Evolutionary conservation across 257 asterid genomes (phyloP).

Genomic region (Thymus quinquecostatus): DNA sequence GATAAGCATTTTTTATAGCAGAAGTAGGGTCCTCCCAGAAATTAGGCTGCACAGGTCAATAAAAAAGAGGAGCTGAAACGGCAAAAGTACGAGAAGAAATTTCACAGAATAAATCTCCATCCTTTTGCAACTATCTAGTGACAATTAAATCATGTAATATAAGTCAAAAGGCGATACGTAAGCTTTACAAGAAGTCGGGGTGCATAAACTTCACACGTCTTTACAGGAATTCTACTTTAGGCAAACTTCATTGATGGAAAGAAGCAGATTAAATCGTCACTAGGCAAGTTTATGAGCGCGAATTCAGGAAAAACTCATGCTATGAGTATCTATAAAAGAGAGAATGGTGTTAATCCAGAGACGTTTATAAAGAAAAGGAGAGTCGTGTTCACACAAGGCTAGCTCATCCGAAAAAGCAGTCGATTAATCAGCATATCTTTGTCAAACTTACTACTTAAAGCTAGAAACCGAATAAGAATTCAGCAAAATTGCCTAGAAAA

Average conservation of each 20-base stretch:
- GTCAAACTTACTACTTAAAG: no score
- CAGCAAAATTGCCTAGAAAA: neutral
- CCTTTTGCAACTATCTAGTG: neutral
- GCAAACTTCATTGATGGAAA: neutral
- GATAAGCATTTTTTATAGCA: constrained; percentile 68
- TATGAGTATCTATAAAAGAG: neutral
- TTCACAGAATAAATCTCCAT: constrained; percentile 3
- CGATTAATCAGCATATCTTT: no score
- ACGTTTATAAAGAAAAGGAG: no score
- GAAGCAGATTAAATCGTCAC: neutral
- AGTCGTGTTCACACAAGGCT: no score
- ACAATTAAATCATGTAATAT: neutral
- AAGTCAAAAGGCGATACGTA: neutral
- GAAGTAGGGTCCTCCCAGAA: constrained; percentile 69
- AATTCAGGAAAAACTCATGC: neutral
- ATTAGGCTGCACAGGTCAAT: constrained; percentile 54
- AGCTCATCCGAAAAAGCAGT: no score
- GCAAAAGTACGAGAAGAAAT: neutral
- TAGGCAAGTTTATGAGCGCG: neutral
- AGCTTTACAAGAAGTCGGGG: neutral
- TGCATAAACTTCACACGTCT: neutral
- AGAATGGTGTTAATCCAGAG: neutral
- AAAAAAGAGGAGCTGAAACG: constrained; percentile 4
- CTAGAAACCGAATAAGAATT: no score
- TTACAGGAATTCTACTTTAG: no score